Percentiles rank a stretch among this genome's conserved stretches.
phyloP scores from a whole-genome alignment of 1,139 yeast genomes.

The Suhomyces maxii region DNA sequence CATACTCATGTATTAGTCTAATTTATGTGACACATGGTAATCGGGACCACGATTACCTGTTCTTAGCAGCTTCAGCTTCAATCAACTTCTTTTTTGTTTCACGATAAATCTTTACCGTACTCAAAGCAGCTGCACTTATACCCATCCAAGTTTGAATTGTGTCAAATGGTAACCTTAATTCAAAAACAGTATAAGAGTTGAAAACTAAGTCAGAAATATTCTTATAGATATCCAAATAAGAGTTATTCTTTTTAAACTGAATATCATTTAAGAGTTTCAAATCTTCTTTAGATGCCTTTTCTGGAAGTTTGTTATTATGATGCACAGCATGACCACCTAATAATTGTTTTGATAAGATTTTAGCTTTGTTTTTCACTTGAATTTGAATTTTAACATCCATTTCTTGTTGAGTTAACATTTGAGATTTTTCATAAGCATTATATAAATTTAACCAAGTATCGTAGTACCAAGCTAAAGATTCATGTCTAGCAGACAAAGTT shows the following conservation, averaged over 20 bases:
- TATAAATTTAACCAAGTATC: conserved; percentile 27
- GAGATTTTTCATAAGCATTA: conserved; percentile 22
- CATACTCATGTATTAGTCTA: neutral
- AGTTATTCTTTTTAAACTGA: conserved; percentile 40
- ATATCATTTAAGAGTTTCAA: conserved; percentile 30
- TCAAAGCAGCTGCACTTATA: conserved; percentile 41
- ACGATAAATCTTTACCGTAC: conserved; percentile 41
- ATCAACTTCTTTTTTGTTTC: conserved; percentile 36
- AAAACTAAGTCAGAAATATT: conserved; percentile 43
- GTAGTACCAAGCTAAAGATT: conserved; percentile 29
- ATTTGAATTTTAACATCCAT: conserved; percentile 26
- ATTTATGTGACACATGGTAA: neutral
- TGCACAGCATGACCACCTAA: conserved; percentile 16
- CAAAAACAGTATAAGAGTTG: conserved; percentile 47
- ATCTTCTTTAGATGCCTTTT: conserved; percentile 23
- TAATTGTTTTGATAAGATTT: conserved; percentile 37
- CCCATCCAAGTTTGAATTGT: conserved; percentile 54
- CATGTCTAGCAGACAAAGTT: conserved; percentile 21
- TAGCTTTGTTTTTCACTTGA: conserved; percentile 34
- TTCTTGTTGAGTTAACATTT: conserved; percentile 21
- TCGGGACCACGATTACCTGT: conserved; percentile 1
- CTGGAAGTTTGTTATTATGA: neutral
- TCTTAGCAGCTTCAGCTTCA: conserved; percentile 17
- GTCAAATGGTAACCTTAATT: conserved; percentile 39
- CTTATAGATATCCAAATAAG: conserved; percentile 44